Evolutionary conservation across 306 rosid genomes (phyloP).

Genomic region (Sicyos baderoa): DNA sequence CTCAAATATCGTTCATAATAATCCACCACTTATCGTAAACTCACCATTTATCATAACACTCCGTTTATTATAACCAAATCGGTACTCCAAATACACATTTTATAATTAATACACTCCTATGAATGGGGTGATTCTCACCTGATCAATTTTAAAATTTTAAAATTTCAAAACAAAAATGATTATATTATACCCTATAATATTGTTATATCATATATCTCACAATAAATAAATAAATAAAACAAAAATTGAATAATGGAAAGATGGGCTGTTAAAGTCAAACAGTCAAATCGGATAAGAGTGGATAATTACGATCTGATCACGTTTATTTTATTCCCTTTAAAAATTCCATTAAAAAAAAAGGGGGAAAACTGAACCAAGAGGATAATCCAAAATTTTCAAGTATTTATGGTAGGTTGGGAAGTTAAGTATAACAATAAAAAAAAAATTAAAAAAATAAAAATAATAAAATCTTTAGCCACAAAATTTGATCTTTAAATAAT

Average conservation of each 20-base stretch:
- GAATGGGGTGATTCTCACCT: too few relatives aligned
- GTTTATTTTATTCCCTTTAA: neutral
- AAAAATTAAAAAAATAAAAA: neutral
- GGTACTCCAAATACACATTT: too few relatives aligned
- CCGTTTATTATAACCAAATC: too few relatives aligned
- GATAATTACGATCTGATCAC: conserved; percentile 1
- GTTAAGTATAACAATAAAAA: neutral
- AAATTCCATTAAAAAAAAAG: neutral
- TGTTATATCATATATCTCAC: neutral
- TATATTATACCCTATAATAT: too few relatives aligned
- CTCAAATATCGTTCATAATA: too few relatives aligned
- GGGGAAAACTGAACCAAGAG: neutral
- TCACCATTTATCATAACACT: too few relatives aligned
- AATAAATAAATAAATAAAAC: neutral
- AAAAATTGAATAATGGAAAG: neutral
- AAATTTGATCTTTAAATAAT: neutral
- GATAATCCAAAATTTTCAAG: conserved; percentile 10
- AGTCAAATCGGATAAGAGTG: conserved; percentile 14
- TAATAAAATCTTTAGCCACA: neutral
- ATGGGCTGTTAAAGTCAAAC: neutral
- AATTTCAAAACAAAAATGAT: too few relatives aligned
- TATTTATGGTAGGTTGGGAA: conserved; percentile 10
- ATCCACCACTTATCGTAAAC: too few relatives aligned
- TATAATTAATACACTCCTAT: too few relatives aligned
- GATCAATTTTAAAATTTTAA: too few relatives aligned